Base-by-base conservation (phyloP, 78 protist species). In the Dictyostelium citrinum region DNA sequence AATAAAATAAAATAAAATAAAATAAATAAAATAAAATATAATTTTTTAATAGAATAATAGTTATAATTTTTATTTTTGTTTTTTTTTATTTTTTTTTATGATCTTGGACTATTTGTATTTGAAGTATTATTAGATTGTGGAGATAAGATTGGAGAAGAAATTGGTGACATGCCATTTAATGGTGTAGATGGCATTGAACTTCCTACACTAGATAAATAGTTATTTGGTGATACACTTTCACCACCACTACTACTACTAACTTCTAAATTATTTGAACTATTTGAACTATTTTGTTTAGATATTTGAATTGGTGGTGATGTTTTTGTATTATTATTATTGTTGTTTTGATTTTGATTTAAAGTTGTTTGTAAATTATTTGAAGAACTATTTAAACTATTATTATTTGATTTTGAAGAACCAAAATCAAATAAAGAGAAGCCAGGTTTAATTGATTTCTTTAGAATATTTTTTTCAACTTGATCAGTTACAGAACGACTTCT, bases 381-480 rank as follows among this genome's bases (percentile, higher is more conserved):
- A 31, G 45, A 33, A 70, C 45, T 70, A 70, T 70, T 70, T 70
- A 70, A 70, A 70, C 43, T 70, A 16, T 70, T 70, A 16, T 70
- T 70, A 14, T 29, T 20, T 70, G 37, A 33, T 27, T 33, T 33
- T 64, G 29, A 27, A 64, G 72, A 64, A 64, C 72, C 72, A 22
- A 64, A 27, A 70, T 70, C 77, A 33, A 70, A 70, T 29, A 70
- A 70, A 12, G 77, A 70, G 8, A 70, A 70, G 5, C 24, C 22
- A 33, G 77, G 45, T 33, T 70, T 70, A 16, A 33, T 70, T 33
- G 77, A 88, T 78, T 88, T 76, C 49, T 88, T 88, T 45, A 88
- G 55, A 11, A 88, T 88, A 49, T 76, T 88, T 24, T 86, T 76
- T 46, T 88, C 93, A 3, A 88, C 93, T 35, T 88, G 93, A 68